phyloP scores from a whole-genome alignment of 1,284 basidiomycete genomes.

The Trichosporon coremiiforme region DNA sequence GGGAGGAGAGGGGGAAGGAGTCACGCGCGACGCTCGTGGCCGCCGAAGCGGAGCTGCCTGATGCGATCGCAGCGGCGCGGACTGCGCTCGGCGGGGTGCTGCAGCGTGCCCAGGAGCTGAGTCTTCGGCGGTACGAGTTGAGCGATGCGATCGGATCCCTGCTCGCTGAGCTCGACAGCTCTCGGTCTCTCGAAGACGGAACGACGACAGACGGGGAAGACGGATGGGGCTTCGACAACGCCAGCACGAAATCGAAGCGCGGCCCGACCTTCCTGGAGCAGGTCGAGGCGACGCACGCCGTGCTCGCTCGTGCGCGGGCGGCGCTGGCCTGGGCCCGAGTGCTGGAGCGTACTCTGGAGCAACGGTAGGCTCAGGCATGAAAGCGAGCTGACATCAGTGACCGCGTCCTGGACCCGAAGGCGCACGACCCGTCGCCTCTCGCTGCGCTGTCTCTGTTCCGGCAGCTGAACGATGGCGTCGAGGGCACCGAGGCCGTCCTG shows the following conservation, averaged over 20 bases:
- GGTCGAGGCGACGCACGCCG: slow-evolving; percentile 75
- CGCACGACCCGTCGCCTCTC: slow-evolving; percentile 56
- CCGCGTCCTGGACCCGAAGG: slow-evolving; percentile 45
- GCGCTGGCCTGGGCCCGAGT: slow-evolving; percentile 75
- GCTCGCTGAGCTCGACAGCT: slow-evolving; percentile 38
- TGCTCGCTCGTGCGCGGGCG: slow-evolving; percentile 71
- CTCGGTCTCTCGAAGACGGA: slow-evolving; percentile 14
- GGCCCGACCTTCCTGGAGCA: slow-evolving; percentile 55
- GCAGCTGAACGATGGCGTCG: slow-evolving; percentile 66
- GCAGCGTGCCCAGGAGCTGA: slow-evolving; percentile 68
- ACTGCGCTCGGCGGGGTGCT: slow-evolving; percentile 52
- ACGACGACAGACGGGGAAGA: slow-evolving; percentile 13
- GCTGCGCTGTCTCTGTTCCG: slow-evolving; percentile 63
- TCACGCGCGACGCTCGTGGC: slow-evolving; percentile 36
- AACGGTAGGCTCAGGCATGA: slow-evolving; percentile 64
- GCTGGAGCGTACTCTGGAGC: slow-evolving; percentile 67
- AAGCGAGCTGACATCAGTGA: slow-evolving; percentile 41
- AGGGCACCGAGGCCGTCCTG: slow-evolving; percentile 48
- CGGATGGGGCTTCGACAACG: slow-evolving; percentile 3
- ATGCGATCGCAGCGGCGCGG: slow-evolving; percentile 42
- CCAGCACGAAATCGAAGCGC: slow-evolving; percentile 16
- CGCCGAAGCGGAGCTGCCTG: slow-evolving; percentile 39
- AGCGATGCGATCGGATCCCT: slow-evolving; percentile 48
- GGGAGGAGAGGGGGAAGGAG: slow-evolving; percentile 36
- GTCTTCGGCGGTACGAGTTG: slow-evolving; percentile 67